A percentile compares a stretch with the other conserved stretches of the same genome.
phyloP scores from a whole-genome alignment of 176 grass and related monocot genomes.

The Chrysopogon serrulatus region DNA sequence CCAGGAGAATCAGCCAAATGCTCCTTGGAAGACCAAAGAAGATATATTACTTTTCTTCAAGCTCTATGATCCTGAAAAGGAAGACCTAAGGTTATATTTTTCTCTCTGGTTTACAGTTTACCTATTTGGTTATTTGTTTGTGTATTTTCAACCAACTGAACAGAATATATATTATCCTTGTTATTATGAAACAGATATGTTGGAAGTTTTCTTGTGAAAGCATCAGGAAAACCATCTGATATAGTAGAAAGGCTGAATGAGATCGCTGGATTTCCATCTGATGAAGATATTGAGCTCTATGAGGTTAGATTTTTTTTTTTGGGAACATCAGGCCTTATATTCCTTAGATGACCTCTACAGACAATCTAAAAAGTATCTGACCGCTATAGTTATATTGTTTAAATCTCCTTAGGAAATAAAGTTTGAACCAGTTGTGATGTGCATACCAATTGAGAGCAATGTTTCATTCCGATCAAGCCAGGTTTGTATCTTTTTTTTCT shows the following conservation, averaged over 20 bases:
- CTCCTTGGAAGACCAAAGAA: constrained; percentile 59
- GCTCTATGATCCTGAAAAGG: constrained; percentile 86
- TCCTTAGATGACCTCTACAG: not conserved
- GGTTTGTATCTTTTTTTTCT: constrained; percentile 36
- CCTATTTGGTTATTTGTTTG: not conserved
- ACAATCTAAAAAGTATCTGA: not conserved
- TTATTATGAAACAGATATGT: constrained; percentile 64
- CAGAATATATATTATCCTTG: constrained; percentile 18
- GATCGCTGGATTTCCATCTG: constrained; percentile 62
- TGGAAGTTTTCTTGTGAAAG: constrained; percentile 67
- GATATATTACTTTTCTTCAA: constrained; percentile 95
- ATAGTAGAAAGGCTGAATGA: constrained; percentile 72
- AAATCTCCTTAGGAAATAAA: constrained; percentile 63
- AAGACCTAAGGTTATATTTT: constrained; percentile 77
- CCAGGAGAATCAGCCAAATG: constrained; percentile 45
- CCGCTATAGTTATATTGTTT: constrained; percentile 18
- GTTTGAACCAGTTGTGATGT: constrained; percentile 78
- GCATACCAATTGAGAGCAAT: constrained; percentile 32
- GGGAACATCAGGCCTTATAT: not conserved
- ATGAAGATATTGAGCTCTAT: constrained; percentile 89
- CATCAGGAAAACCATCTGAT: constrained; percentile 61
- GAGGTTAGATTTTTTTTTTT: constrained; percentile 47
- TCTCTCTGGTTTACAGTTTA: not conserved
- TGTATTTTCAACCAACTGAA: not conserved
- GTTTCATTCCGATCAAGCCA: constrained; percentile 46